Base-by-base conservation (phyloP, 163 green algal genomes). In the Picocystis sp. region DNA sequence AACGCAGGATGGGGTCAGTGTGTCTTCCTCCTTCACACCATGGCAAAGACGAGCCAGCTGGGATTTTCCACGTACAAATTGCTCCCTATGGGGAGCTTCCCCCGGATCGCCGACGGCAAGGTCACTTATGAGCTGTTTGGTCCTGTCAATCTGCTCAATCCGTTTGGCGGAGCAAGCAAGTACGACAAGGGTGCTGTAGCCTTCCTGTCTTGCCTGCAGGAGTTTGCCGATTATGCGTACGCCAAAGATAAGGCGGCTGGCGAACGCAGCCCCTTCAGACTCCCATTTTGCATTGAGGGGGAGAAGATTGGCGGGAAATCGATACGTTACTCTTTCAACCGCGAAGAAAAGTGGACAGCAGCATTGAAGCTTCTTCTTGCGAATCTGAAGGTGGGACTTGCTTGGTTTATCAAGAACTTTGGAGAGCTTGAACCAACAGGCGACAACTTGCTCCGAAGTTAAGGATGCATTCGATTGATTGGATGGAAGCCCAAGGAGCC, bases 1-100 rank as follows among this genome's bases (percentile, higher is more conserved):
- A 98, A 98, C 68, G 84, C 87, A 14, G 89, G 82, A 17, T 96
- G 84, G 84, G 89, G 89, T 1, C 85, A 96, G 66, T 81, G 86
- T 9, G 83, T 92, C 53, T 67, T 94, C 57, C 78, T 97, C 63
- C 79, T 98, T 60, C 65, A 87, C 67, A 94, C 81, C 24, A 86
- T 98, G 78, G 81, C 86, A 9, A 74, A 81, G 47, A 61, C 70
- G 21, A 56, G 52, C 29, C 52, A 56, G 17, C 24, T 72, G 21
- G n/a, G 41, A 3, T 80, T 81, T 50, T 66, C 57, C 14, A 50
- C 52, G 2, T 77, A 77, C 61, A 63, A 69, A 34, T 75, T 94
- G 53, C 58, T 91, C 35, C 84, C 84, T 0, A 78, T 88, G 72
- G 86, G 86, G 42, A 87, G 74, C 60, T 83, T 81, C 58, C 72